Percentiles rank a stretch among this genome's conserved stretches.
Evolutionary conservation across 202 grass and related monocot species (phyloP).

Genomic region (Elaeis oleifera): DNA sequence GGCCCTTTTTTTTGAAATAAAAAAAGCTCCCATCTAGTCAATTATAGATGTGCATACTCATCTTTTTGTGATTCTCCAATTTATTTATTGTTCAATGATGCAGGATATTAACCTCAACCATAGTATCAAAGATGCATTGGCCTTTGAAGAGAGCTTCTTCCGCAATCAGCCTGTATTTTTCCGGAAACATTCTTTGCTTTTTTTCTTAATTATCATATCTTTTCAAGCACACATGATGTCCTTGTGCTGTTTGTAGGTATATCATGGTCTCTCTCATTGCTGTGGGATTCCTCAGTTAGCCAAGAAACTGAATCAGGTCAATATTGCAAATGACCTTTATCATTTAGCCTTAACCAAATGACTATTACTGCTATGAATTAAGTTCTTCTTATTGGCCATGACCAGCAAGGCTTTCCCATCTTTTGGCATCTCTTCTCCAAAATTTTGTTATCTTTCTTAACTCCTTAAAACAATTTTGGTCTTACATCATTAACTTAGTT

Average conservation of each 20-base stretch:
- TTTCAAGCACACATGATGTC: constrained; percentile 11
- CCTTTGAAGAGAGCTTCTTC: constrained; percentile 89
- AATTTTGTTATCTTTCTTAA: constrained; percentile 3
- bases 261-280: constrained; percentile 85
- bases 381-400: too few species aligned
- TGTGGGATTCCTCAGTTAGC: constrained; percentile 88
- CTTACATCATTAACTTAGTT: too few species aligned
- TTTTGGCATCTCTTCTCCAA: too few species aligned
- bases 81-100: constrained; percentile 18
- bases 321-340: constrained; percentile 1
- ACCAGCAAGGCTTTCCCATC: too few species aligned
- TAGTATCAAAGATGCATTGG: constrained; percentile 80
- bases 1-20: not conserved
- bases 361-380: not conserved
- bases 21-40: too few species aligned
- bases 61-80: constrained; percentile 20
- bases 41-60: not conserved
- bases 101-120: constrained; percentile 96
- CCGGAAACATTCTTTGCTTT: constrained; percentile 14
- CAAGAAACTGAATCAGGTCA: constrained; percentile 92
- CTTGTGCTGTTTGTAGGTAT: constrained; percentile 50
- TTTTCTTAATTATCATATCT: not conserved
- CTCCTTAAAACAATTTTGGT: not conserved
- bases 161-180: constrained; percentile 70
- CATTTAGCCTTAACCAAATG: not conserved